Conservation (phyloP, 2,329 filamentous ascomycete genomes). For the Colletotrichum graminicola region DNA sequence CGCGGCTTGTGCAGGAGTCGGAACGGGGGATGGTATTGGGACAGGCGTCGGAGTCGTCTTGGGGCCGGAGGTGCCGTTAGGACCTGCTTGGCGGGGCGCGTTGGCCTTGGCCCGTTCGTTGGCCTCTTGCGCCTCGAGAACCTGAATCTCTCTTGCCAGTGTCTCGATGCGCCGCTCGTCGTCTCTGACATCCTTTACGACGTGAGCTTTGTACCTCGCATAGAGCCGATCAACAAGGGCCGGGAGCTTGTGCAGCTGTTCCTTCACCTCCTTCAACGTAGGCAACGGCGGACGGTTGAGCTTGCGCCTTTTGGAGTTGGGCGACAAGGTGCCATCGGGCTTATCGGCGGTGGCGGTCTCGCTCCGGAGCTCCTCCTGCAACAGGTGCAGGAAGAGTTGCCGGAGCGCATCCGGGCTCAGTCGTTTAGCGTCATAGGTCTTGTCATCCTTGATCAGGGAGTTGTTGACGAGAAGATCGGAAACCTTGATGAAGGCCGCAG, state of each 20-base stretch:
- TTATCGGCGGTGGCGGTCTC: constrained; percentile 58
- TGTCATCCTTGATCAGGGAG: constrained; percentile 76
- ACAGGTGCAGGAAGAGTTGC: constrained; percentile 79
- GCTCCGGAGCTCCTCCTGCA: constrained; percentile 77
- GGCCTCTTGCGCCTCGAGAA: constrained; percentile 68
- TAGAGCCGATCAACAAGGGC: constrained; percentile 80
- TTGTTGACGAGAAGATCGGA: constrained; percentile 82
- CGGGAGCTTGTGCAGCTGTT: constrained; percentile 77
- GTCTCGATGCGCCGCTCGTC: constrained; percentile 77
- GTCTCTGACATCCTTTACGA: constrained; percentile 77
- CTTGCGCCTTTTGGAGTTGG: constrained; percentile 80
- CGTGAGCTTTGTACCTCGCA: constrained; percentile 76
- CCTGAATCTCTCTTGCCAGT: constrained; percentile 75
- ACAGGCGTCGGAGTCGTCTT: constrained; percentile 34
- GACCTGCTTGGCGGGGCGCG: constrained; percentile 13
- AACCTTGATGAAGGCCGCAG: constrained; percentile 76
- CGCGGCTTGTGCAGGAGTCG: constrained; percentile 8
- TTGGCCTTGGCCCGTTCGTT: constrained; percentile 40
- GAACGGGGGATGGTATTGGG: constrained; percentile 21
- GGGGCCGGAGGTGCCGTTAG: constrained; percentile 6
- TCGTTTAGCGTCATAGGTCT: constrained; percentile 78
- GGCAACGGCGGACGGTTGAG: constrained; percentile 73
- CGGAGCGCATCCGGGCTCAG: constrained; percentile 83
- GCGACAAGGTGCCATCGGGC: constrained; percentile 54
- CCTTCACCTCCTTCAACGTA: constrained; percentile 74